Evolutionary conservation across 2,329 filamentous ascomycete genomes (phyloP).

Genomic region (Ascochyta lentis): DNA sequence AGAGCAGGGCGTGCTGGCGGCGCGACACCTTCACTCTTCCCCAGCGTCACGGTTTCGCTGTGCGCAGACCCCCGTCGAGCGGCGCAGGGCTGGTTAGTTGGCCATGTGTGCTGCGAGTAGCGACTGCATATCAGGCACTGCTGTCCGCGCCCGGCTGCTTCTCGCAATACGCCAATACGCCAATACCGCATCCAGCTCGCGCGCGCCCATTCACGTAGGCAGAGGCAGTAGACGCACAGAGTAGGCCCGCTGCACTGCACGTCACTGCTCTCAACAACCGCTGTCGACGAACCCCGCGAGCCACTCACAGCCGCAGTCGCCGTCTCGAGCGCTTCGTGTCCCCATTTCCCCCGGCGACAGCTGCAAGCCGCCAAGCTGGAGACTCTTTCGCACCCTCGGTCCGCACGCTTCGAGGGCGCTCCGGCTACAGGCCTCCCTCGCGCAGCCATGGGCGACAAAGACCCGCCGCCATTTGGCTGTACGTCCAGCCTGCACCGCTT

Average conservation of each 20-base stretch:
- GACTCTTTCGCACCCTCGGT: constrained; percentile 30
- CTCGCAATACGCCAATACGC: neutral
- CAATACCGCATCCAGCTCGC: neutral
- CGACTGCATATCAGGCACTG: constrained; percentile 20
- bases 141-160: constrained; percentile 4
- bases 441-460: constrained; percentile 43
- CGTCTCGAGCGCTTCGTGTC: neutral
- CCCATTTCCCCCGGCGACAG: constrained; percentile 3
- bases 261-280: constrained; percentile 21
- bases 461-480: constrained; percentile 47
- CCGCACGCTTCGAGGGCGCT: constrained; percentile 35
- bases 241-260: constrained; percentile 7
- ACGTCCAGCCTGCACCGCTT: constrained; percentile 2
- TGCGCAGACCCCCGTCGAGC: constrained; percentile 1
- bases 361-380: constrained; percentile 37
- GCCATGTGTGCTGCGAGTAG: constrained; percentile 20
- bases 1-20: neutral
- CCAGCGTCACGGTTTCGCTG: neutral
- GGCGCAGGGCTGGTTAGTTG: constrained; percentile 6
- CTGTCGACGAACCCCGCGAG: neutral
- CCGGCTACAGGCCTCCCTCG: constrained; percentile 33
- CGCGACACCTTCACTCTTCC: constrained; percentile 1
- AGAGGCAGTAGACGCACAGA: neutral
- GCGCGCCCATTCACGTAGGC: constrained; percentile 2
- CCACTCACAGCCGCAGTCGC: neutral